Conservation (phyloP, 2,329 filamentous ascomycete species). For the Fusarium citri region DNA sequence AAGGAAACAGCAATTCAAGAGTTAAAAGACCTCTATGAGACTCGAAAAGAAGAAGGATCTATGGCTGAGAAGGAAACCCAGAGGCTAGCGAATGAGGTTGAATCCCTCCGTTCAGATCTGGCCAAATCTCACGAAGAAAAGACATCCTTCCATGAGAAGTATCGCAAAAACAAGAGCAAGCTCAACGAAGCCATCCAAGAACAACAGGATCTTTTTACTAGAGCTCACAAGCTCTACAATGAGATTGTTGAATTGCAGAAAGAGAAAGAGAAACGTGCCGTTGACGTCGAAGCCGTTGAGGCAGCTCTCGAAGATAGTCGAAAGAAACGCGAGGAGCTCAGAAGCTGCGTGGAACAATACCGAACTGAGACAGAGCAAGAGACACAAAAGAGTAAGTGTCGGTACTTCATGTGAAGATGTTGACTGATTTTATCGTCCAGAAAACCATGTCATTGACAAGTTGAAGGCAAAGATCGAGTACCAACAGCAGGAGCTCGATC, state of each 20-base stretch:
- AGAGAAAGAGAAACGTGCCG: constrained; percentile 45
- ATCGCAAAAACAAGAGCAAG: constrained; percentile 51
- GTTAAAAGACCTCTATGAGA: constrained; percentile 39
- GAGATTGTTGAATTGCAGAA: constrained; percentile 50
- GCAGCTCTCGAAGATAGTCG: constrained; percentile 45
- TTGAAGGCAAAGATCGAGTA: constrained; percentile 36
- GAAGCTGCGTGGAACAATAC: constrained; percentile 47
- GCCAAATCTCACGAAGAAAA: constrained; percentile 39
- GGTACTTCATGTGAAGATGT: not conserved
- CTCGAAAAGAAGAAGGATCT: constrained; percentile 44
- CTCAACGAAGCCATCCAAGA: constrained; percentile 61
- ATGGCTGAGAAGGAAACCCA: constrained; percentile 42
- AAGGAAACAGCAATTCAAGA: constrained; percentile 46
- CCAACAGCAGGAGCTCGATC: constrained; percentile 34
- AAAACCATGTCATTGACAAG: constrained; percentile 41
- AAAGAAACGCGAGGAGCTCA: constrained; percentile 51
- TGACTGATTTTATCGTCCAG: constrained; percentile 32
- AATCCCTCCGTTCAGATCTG: constrained; percentile 44
- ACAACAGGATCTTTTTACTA: constrained; percentile 58
- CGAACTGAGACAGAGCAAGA: constrained; percentile 40
- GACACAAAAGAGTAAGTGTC: constrained; percentile 39
- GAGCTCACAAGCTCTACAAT: constrained; percentile 50
- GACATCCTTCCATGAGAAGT: constrained; percentile 49
- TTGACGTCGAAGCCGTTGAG: constrained; percentile 42
- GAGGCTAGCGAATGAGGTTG: constrained; percentile 45